Conservation (phyloP, 2,329 filamentous ascomycete species). For the Blumeria graminis region DNA sequence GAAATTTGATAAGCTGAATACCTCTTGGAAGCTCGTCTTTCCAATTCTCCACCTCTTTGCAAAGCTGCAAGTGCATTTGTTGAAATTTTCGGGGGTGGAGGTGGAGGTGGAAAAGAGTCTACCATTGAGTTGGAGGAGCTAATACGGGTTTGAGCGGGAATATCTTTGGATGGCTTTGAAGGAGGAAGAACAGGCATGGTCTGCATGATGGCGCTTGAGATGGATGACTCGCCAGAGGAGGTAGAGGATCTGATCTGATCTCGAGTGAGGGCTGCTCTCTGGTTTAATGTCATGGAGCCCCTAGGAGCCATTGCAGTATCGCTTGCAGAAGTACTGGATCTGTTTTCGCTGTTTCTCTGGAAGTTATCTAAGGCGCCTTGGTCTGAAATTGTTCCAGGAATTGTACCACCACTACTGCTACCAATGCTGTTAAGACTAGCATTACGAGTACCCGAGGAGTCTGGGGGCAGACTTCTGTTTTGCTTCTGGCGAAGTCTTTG, state of each 20-base stretch:
- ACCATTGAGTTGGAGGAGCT: constrained; percentile 22
- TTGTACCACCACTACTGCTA: constrained; percentile 26
- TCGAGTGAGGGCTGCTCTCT: constrained; percentile 16
- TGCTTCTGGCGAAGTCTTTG: constrained; percentile 53
- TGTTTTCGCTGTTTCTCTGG: constrained; percentile 4
- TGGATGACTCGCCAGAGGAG: constrained; percentile 36
- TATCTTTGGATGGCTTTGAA: constrained; percentile 32
- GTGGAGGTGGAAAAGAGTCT: constrained; percentile 41
- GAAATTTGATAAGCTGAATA: constrained; percentile 96
- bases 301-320: constrained; percentile 22
- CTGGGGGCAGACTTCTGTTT: constrained; percentile 21
- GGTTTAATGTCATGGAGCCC: constrained; percentile 15
- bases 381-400: constrained; percentile 30
- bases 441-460: constrained; percentile 15
- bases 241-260: constrained; percentile 27
- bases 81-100: constrained; percentile 59
- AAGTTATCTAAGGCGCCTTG: constrained; percentile 20
- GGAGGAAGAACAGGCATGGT: constrained; percentile 51
- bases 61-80: constrained; percentile 78
- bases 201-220: constrained; percentile 56
- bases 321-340: constrained; percentile 8
- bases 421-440: constrained; percentile 36
- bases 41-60: constrained; percentile 76
- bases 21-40: constrained; percentile 71
- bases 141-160: constrained; percentile 24